Percentiles rank a stretch among this genome's conserved stretches.
Evolutionary conservation across 257 asterid genomes (phyloP).

Genomic region (Rehmannia glutinosa): DNA sequence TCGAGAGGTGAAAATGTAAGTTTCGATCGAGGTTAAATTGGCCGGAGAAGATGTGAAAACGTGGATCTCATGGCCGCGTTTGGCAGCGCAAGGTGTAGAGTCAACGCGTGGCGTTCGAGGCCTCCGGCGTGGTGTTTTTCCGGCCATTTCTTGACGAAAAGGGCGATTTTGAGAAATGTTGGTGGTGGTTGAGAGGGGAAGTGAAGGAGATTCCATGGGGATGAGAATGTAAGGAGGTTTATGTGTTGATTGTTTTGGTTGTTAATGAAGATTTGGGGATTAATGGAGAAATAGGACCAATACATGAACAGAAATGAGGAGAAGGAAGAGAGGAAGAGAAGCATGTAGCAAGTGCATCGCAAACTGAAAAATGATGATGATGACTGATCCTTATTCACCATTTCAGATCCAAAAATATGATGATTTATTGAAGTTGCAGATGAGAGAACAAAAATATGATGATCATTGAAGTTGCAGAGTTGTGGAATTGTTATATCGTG

Average conservation of each 20-base stretch:
- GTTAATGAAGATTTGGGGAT: background rate
- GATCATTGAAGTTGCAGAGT: background rate
- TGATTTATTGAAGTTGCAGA: no score
- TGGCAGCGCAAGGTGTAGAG: slow-evolving; percentile 66
- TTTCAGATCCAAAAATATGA: no score
- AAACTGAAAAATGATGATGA: slow-evolving; percentile 15
- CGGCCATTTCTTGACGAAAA: slow-evolving; percentile 81
- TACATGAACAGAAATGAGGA: slow-evolving; percentile 40
- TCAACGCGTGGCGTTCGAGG: slow-evolving; percentile 69
- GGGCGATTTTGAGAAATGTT: slow-evolving; percentile 50
- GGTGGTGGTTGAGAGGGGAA: slow-evolving; percentile 40
- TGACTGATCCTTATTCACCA: no score
- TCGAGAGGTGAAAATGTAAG: slow-evolving; percentile 50
- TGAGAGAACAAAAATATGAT: no score
- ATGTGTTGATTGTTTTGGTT: slow-evolving; percentile 11
- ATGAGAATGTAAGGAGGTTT: slow-evolving; percentile 39
- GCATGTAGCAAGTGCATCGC: slow-evolving; percentile 31
- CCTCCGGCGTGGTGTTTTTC: slow-evolving; percentile 53
- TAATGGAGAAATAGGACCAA: slow-evolving; percentile 33
- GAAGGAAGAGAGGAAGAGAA: slow-evolving; percentile 34
- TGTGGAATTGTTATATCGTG: slow-evolving; percentile 3
- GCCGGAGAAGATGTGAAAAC: slow-evolving; percentile 50
- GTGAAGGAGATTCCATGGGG: slow-evolving; percentile 57
- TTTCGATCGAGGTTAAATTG: slow-evolving; percentile 25
- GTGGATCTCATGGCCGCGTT: slow-evolving; percentile 69